Conservation (phyloP, 345 rosid genomes). For the Tarenaya hassleriana region DNA sequence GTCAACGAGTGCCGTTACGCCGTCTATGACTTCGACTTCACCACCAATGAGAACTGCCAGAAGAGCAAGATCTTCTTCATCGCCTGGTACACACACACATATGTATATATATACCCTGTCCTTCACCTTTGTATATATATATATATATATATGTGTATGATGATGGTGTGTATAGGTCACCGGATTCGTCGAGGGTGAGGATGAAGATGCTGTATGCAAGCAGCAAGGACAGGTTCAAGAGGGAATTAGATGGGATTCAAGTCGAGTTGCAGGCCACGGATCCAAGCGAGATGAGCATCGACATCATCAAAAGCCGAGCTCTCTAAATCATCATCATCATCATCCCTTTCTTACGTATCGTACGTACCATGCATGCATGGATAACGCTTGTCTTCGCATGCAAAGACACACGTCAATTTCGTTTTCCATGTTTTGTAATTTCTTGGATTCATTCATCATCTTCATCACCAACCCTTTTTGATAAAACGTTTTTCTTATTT, state of each 20-base stretch:
- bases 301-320: conserved; percentile 75
- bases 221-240: conserved; percentile 93
- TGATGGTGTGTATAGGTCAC: conserved; percentile 44
- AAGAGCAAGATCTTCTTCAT: conserved; percentile 97
- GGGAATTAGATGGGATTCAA: conserved; percentile 89
- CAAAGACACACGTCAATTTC: too few species aligned
- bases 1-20: conserved; percentile 88
- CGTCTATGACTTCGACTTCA: conserved; percentile 84
- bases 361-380: too few species aligned
- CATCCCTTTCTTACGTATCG: too few species aligned
- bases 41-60: conserved; percentile 82
- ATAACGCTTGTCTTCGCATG: too few species aligned
- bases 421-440: too few species aligned
- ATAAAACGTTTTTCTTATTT: too few species aligned
- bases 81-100: conserved; percentile 56
- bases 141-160: too few species aligned
- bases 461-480: too few species aligned
- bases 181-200: conserved; percentile 75
- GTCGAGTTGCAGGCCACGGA: conserved; percentile 97
- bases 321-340: too few species aligned
- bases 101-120: background rate
- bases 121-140: too few species aligned
- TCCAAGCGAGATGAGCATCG: conserved; percentile 97
- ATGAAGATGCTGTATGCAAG: conserved; percentile 94
- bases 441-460: too few species aligned